Base-by-base conservation (phyloP, 129 eudicot genomes). In the Heracleum sosnowskyi region DNA sequence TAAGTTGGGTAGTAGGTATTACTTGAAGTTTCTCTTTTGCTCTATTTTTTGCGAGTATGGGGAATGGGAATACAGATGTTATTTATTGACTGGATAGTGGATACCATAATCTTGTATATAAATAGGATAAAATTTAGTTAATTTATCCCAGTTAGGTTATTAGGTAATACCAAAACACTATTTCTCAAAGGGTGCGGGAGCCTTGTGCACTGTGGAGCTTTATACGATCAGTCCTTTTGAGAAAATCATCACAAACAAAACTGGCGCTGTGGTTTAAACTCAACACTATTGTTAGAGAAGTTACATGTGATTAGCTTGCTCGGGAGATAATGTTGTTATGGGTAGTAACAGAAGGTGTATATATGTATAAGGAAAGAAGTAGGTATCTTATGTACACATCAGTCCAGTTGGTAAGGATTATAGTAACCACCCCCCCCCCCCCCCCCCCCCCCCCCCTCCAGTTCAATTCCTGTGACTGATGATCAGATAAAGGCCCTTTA, bases 261-360 rank as follows among this genome's bases (percentile, higher is more conserved):
- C 45, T 1, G 45, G 10, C 1, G 13, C 2, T 41, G 45, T 41
- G 45, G 45, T 41, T 41, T 41, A 41, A 41, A 41, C 45, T 41
- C 98, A 94, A 53, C 28, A 20, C 26, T 53, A 15, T 53, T 53
- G 63, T 53, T 53, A 24, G 28, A 24, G 28, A 53, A 53, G 63
- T 53, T 53, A 53, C 28, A 53, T 20, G 26, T 22, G 11, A 53
- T 60, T 11, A 60, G 68, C 68, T 60, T 8, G 34, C 16, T 10
- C 29, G 16, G 34, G 31, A 8, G 68, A 8, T 60, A 7, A 60
- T 60, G 68, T 60, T 60, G 20, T 26, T n/a, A n/a, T n/a, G n/a
- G n/a, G n/a, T n/a, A n/a, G n/a, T n/a, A n/a, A n/a, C n/a, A n/a
- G n/a, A n/a, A n/a, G n/a, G n/a, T n/a, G n/a, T n/a, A n/a, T n/a